phyloP scores from a whole-genome alignment of 2,329 filamentous ascomycete genomes.

The Pseudogymnoascus sp. region DNA sequence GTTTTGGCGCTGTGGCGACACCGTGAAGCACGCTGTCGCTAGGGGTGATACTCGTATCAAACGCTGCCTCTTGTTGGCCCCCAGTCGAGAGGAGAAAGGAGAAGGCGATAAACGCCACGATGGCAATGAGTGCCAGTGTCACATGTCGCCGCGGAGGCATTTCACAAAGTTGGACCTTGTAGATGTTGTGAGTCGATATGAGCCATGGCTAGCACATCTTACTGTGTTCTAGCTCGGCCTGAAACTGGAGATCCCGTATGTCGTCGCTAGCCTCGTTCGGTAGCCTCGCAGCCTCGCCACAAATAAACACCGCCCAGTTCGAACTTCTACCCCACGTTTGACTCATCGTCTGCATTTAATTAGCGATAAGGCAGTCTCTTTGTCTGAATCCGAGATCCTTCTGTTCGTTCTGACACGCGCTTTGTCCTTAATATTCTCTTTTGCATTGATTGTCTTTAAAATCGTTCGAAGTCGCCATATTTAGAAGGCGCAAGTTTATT shows the following conservation, averaged over 20 bases:
- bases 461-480: background rate
- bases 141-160: constrained; percentile 37
- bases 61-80: constrained; percentile 15
- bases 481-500: constrained; percentile 1
- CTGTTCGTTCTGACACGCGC: background rate
- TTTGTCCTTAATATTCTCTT: constrained; percentile 1
- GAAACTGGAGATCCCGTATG: background rate
- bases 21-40: constrained; percentile 47
- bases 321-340: constrained; percentile 5
- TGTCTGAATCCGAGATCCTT: background rate
- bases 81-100: constrained; percentile 43
- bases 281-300: constrained; percentile 6
- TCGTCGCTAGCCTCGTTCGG: background rate
- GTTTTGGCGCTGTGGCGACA: constrained; percentile 67
- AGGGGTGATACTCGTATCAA: constrained; percentile 10
- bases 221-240: background rate
- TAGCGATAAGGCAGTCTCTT: background rate
- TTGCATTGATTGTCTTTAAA: background rate
- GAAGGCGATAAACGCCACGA: constrained; percentile 50
- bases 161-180: background rate
- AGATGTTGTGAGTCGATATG: constrained; percentile 5
- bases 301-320: constrained; percentile 2
- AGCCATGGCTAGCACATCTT: constrained; percentile 1
- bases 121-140: constrained; percentile 44
- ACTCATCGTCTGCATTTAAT: constrained; percentile 2